Base-by-base conservation (phyloP, 305 asterid species). In the Petunia hybrid region DNA sequence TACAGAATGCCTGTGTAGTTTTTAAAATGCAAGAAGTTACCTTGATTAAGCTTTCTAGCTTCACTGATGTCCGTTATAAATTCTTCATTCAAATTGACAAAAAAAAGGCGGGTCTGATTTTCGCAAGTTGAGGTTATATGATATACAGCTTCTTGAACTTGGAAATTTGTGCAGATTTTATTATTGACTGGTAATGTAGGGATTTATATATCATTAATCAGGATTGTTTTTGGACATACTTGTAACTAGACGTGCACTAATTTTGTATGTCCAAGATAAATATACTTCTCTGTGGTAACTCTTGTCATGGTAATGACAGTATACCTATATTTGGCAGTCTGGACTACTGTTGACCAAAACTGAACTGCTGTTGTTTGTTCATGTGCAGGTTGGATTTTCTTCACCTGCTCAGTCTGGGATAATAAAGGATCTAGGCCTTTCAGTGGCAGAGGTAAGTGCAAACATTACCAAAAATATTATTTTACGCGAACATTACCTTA, bases 381-480 rank as follows among this genome's bases (percentile, higher is more conserved):
- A 39, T 31, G 16, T 83, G 85, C 88, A 93, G 99, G 92, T 92
- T 80, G 98, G 98, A 84, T 93, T 77, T 85, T 92, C 98, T 35
- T 93, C 97, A n/a, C 98, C 98, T 16, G 96, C 98, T 77, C 93
- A 93, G 83, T 78, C 89, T 38, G 97, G 97, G 61, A 92, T 95
- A 79, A 76, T 95, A 48, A 84, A 83, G 73, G 98, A 95, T 77
- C 91, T 95, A 80, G 92, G 90, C 48, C 87, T 95, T 41, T 86
- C 97, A 13, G 56, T 93, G 68, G 90, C 96, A 36, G 90, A 95
- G 90, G 98, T 90, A 57, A 85, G 31, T 81, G 39, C 57, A 62
- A 71, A 71, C 35, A 61, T 42, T 79, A 63, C 38, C 46, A 9
- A 63, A 46, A 69, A 38, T 62, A 10, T 73, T 51, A 51, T 51